Evolutionary conservation across 345 rosid species (phyloP).

Genomic region (Arabis alpina): DNA sequence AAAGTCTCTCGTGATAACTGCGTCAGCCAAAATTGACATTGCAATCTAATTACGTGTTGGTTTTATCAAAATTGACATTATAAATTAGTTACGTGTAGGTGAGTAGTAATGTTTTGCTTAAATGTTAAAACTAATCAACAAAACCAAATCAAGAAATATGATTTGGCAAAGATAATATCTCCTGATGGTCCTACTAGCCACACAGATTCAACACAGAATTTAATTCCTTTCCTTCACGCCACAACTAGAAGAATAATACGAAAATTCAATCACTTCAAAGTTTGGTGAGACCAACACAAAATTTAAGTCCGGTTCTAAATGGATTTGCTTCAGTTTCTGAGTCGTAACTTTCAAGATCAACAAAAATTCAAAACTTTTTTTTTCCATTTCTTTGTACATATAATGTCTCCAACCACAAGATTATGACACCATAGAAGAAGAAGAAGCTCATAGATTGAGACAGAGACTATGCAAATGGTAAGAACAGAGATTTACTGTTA

Average conservation of each 20-base stretch:
- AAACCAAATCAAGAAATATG: conserved; percentile 32
- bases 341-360: background rate
- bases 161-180: conserved; percentile 36
- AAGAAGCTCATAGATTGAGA: conserved; percentile 2
- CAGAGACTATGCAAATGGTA: conserved; percentile 35
- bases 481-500: conserved; percentile 34
- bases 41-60: conserved; percentile 16
- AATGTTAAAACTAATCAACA: conserved; percentile 15
- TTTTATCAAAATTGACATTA: background rate
- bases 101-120: conserved; percentile 18
- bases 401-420: conserved; percentile 20
- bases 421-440: conserved; percentile 16
- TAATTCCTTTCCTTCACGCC: conserved; percentile 35
- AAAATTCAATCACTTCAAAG: conserved; percentile 26
- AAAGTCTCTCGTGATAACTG: conserved; percentile 10
- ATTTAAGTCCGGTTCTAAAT: conserved; percentile 22
- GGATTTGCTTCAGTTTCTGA: conserved; percentile 4
- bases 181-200: conserved; percentile 36
- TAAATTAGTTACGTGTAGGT: conserved; percentile 24
- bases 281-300: conserved; percentile 44
- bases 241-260: conserved; percentile 24
- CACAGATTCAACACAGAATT: conserved; percentile 20
- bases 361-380: conserved; percentile 25
- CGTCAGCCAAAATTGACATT: background rate
- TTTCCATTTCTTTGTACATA: conserved; percentile 38